Percentiles rank a stretch among this genome's conserved stretches.
Conservation (phyloP, 331 rosid species). For the Quercus lobata region DNA sequence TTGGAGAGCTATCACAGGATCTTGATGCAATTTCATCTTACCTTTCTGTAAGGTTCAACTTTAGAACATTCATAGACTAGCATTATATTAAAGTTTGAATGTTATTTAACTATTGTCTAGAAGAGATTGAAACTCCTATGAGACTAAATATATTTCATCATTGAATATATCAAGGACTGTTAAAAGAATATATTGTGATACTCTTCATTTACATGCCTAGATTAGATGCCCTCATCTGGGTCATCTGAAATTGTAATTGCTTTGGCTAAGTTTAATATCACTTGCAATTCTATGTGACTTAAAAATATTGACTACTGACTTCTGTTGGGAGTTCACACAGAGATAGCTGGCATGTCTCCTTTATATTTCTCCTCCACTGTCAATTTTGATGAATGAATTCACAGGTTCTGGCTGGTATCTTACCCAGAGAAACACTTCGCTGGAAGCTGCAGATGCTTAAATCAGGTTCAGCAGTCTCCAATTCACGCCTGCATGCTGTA, state of each 20-base stretch:
- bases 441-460: slow-evolving; percentile 81
- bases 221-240: no score
- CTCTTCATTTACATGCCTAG: no score
- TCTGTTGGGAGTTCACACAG: neutral
- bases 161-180: neutral
- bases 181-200: neutral
- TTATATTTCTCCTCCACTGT: neutral
- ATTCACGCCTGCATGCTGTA: slow-evolving; percentile 69
- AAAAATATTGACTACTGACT: neutral
- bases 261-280: neutral
- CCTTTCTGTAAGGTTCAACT: slow-evolving; percentile 60
- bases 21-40: slow-evolving; percentile 46
- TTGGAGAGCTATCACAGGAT: slow-evolving; percentile 53
- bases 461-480: slow-evolving; percentile 68
- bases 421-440: slow-evolving; percentile 70
- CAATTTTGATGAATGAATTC: slow-evolving; percentile 20
- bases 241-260: neutral
- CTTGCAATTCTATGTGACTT: neutral
- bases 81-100: neutral
- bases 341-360: neutral
- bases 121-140: slow-evolving; percentile 2
- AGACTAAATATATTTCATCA: neutral
- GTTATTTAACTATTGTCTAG: neutral
- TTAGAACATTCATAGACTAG: neutral
- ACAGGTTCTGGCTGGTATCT: slow-evolving; percentile 70